Conservation (phyloP, 2,329 filamentous ascomycete species). For the Arachnomyces sp. region DNA sequence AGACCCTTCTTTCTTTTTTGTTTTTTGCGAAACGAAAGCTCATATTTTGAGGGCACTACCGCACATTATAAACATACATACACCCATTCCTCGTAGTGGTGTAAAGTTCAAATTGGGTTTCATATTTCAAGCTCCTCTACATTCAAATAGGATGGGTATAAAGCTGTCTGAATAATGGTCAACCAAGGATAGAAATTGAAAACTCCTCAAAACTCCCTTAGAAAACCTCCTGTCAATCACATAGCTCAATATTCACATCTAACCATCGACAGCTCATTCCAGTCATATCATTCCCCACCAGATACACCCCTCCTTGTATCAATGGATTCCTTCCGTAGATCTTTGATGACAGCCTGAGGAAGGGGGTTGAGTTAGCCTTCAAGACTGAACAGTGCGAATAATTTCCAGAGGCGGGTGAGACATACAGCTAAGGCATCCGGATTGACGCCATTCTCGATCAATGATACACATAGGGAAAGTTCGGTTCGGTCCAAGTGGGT, state of each 20-base stretch:
- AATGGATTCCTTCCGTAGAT: conserved; percentile 35
- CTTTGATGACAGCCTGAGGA: conserved; percentile 42
- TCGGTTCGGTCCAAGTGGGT: conserved; percentile 86
- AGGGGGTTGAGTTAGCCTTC: neutral
- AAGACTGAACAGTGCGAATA: conserved; percentile 2
- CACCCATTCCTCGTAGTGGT: conserved; percentile 16
- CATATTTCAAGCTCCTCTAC: too few species aligned
- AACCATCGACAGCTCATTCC: neutral
- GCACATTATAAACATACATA: too few species aligned
- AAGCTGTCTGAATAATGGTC: neutral
- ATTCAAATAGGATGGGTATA: neutral
- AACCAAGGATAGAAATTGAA: conserved; percentile 9
- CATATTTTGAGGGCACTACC: conserved; percentile 5
- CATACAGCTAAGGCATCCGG: conserved; percentile 88
- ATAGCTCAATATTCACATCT: conserved; percentile 7
- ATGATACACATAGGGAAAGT: conserved; percentile 86
- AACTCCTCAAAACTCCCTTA: conserved; percentile 8
- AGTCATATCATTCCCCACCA: conserved; percentile 8
- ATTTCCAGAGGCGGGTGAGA: conserved; percentile 14
- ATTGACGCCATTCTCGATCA: conserved; percentile 96
- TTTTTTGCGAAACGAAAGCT: neutral
- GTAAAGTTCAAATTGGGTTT: conserved; percentile 10
- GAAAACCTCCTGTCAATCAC: neutral
- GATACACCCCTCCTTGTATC: conserved; percentile 19
- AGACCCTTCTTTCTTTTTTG: conserved; percentile 2